These are phyloP conservation scores for Ogataea corticis DNA, from an alignment of 805 yeast genomes.

Conservation along the genomic window DNA sequence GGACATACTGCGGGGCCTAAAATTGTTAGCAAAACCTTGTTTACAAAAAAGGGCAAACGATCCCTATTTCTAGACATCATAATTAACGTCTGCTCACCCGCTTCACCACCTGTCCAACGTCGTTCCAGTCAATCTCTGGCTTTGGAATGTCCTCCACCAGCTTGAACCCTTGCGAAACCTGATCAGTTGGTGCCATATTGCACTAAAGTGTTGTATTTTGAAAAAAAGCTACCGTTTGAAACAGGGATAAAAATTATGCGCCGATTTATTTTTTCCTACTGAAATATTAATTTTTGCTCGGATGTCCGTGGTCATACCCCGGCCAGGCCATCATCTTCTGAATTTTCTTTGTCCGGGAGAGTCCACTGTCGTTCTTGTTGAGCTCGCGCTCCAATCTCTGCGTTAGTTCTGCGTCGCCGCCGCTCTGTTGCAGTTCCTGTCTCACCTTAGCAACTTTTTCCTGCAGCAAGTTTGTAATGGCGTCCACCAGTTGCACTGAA, in stretches of 20 bases:
- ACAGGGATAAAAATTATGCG: neutral
- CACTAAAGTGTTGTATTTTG: too few relatives aligned
- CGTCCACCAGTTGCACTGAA: constrained; percentile 43
- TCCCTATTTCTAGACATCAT: too few relatives aligned
- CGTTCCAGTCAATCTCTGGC: constrained; percentile 31
- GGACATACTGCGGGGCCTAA: constrained; percentile 36
- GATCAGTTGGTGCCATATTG: neutral
- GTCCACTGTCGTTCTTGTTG: constrained; percentile 19
- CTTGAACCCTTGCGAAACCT: constrained; percentile 6
- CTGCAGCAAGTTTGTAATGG: constrained; percentile 28
- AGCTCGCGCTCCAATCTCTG: constrained; percentile 19
- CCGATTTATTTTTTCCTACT: neutral
- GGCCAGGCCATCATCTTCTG: constrained; percentile 59
- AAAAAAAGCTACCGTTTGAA: neutral
- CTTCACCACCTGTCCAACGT: constrained; percentile 24
- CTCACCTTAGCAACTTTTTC: constrained; percentile 31
- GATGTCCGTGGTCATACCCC: constrained; percentile 67
- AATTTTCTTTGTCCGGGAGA: constrained; percentile 19
- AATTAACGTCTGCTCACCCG: constrained; percentile 23
- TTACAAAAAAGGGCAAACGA: neutral
- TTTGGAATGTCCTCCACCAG: constrained; percentile 18
- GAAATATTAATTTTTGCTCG: constrained; percentile 30
- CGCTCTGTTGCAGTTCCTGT: constrained; percentile 15
- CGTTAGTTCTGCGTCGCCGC: constrained; percentile 12
- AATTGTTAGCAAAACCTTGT: neutral